Conservation (phyloP, 805 yeast species). For the Monosporozyma unispora region DNA sequence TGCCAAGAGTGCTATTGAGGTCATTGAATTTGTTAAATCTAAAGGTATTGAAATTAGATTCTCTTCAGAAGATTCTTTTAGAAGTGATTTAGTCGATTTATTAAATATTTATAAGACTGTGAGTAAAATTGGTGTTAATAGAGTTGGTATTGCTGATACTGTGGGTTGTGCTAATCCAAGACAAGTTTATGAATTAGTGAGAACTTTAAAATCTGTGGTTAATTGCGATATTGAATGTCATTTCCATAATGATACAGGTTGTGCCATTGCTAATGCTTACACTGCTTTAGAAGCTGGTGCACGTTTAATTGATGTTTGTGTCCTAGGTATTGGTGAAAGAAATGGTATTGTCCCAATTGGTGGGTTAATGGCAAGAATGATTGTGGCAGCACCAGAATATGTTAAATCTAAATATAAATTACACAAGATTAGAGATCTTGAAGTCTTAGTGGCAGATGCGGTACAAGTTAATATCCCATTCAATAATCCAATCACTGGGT, state of each 20-base stretch:
- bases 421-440: slow-evolving; percentile 91
- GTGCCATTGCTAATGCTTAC: slow-evolving; percentile 98
- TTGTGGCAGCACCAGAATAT: slow-evolving; percentile 94
- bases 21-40: slow-evolving; percentile 91
- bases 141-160: slow-evolving; percentile 98
- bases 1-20: slow-evolving; percentile 92
- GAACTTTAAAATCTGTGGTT: slow-evolving; percentile 87
- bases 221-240: slow-evolving; percentile 97
- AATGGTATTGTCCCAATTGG: slow-evolving; percentile 97
- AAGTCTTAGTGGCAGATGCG: slow-evolving; percentile 91
- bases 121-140: slow-evolving; percentile 92
- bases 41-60: slow-evolving; percentile 95
- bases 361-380: slow-evolving; percentile 98
- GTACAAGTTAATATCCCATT: slow-evolving; percentile 95
- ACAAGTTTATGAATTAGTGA: slow-evolving; percentile 93
- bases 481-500: slow-evolving; percentile 97
- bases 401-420: slow-evolving; percentile 89
- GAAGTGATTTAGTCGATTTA: slow-evolving; percentile 91
- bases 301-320: slow-evolving; percentile 85
- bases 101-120: slow-evolving; percentile 94
- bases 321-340: slow-evolving; percentile 98
- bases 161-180: slow-evolving; percentile 99
- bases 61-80: slow-evolving; percentile 93
- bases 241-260: slow-evolving; percentile 98
- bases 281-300: slow-evolving; percentile 98